Conservation (phyloP, 371 early-diverging fungal genomes). For the Racocetra persica region DNA sequence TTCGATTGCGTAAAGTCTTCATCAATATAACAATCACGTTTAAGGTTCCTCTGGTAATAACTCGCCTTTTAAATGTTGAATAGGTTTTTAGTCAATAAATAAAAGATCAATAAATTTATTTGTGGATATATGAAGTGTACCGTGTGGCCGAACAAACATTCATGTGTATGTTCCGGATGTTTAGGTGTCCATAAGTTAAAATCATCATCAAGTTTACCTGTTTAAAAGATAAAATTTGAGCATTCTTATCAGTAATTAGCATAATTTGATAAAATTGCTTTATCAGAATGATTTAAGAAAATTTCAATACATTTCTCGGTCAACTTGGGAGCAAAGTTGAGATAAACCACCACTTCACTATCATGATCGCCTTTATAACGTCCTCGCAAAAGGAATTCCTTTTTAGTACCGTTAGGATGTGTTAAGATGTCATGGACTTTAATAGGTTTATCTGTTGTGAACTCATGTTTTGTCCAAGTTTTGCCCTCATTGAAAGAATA, state of each 20-base stretch:
- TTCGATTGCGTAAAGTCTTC: slow-evolving; percentile 71
- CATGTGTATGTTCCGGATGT: slow-evolving; percentile 55
- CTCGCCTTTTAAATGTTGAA: slow-evolving; percentile 44
- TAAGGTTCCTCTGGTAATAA: slow-evolving; percentile 82
- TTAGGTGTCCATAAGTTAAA: slow-evolving; percentile 82
- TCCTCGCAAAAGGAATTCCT: slow-evolving; percentile 75
- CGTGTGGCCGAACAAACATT: slow-evolving; percentile 79
- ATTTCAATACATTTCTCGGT: slow-evolving; percentile 62
- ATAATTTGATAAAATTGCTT: background rate
- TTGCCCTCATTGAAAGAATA: slow-evolving; percentile 70
- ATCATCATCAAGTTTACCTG: slow-evolving; percentile 58
- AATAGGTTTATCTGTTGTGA: slow-evolving; percentile 60
- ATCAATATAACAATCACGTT: slow-evolving; percentile 80
- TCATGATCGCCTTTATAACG: slow-evolving; percentile 47
- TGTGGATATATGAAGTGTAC: slow-evolving; percentile 36
- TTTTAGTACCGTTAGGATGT: slow-evolving; percentile 75
- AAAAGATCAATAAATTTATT: slow-evolving; percentile 12
- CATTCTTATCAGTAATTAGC: slow-evolving; percentile 19
- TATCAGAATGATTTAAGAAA: no score
- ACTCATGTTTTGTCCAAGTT: slow-evolving; percentile 64
- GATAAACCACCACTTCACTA: slow-evolving; percentile 63
- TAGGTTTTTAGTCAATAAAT: background rate
- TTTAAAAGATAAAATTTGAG: slow-evolving; percentile 46
- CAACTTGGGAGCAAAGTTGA: slow-evolving; percentile 82
- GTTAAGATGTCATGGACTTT: slow-evolving; percentile 72